These are phyloP conservation scores for Penicillium simplicissimum DNA, from an alignment of 495 filamentous ascomycete genomes.

Conservation along the genomic window DNA sequence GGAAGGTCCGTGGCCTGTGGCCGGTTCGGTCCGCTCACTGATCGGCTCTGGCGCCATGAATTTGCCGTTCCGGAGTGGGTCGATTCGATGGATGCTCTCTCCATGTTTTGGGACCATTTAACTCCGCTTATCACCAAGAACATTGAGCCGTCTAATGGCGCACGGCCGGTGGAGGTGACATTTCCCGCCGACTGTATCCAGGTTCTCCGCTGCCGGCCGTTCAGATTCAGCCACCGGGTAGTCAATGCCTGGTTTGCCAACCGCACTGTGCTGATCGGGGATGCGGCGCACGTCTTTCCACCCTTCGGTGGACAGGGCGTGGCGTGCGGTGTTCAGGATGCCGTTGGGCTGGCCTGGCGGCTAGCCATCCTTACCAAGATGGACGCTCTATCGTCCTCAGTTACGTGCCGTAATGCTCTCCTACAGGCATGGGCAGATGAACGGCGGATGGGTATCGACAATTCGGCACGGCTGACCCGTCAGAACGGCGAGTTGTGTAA, in stretches of 20 bases:
- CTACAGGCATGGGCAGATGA: conserved; percentile 8
- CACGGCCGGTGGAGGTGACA: conserved; percentile 14
- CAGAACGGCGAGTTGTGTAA: conserved; percentile 11
- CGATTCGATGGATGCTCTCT: conserved; percentile 12
- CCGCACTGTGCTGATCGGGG: conserved; percentile 42
- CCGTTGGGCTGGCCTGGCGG: conserved; percentile 40
- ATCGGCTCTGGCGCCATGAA: conserved; percentile 43
- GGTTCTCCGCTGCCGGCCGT: conserved; percentile 46
- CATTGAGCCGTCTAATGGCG: background rate
- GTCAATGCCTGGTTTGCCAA: conserved; percentile 46
- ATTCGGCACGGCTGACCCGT: background rate
- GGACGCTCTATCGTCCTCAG: background rate
- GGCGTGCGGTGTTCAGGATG: conserved; percentile 36
- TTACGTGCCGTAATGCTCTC: background rate
- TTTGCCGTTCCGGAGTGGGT: conserved; percentile 26
- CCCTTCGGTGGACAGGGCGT: conserved; percentile 53
- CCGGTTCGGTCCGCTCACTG: conserved; percentile 40
- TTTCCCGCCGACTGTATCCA: conserved; percentile 46
- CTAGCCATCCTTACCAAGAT: conserved; percentile 31
- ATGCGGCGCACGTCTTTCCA: conserved; percentile 52
- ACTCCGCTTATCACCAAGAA: conserved; percentile 5
- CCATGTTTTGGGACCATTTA: conserved; percentile 14
- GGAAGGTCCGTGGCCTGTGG: conserved; percentile 38
- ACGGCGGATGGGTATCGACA: conserved; percentile 3
- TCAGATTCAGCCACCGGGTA: conserved; percentile 37